These are phyloP conservation scores for Suhomyces pyralidae DNA, from an alignment of 805 yeast species.

Conservation along the genomic window DNA sequence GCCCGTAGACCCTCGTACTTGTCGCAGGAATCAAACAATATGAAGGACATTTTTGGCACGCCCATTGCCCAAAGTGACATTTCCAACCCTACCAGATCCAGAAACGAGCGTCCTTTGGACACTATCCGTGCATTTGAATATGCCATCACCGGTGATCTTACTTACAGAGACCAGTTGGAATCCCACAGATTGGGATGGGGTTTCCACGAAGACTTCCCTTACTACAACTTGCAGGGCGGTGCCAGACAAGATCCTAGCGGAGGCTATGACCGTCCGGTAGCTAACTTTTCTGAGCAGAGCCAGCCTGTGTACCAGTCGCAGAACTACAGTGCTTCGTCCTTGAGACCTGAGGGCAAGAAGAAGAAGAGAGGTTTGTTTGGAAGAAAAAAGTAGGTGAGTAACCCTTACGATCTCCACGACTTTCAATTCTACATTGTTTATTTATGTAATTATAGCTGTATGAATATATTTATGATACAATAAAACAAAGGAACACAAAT, in stretches of 20 bases:
- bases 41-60: conserved; percentile 83
- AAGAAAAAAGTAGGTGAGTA: conserved; percentile 39
- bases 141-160: conserved; percentile 84
- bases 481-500: background rate
- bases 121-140: conserved; percentile 93
- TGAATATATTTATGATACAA: background rate
- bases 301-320: conserved; percentile 50
- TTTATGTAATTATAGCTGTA: background rate
- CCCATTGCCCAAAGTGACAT: conserved; percentile 76
- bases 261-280: conserved; percentile 29
- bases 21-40: conserved; percentile 50
- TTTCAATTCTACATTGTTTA: background rate
- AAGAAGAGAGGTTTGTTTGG: conserved; percentile 84
- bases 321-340: conserved; percentile 54
- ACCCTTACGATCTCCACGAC: background rate
- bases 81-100: conserved; percentile 87
- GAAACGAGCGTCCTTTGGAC: conserved; percentile 96
- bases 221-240: conserved; percentile 33
- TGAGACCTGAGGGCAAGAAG: conserved; percentile 41
- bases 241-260: conserved; percentile 26
- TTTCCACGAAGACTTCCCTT: conserved; percentile 75
- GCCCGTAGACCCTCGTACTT: conserved; percentile 42
- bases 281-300: conserved; percentile 35
- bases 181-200: conserved; percentile 79
- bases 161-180: conserved; percentile 79